phyloP scores from a whole-genome alignment of 164 flowering plant species.

The Piper betle region DNA sequence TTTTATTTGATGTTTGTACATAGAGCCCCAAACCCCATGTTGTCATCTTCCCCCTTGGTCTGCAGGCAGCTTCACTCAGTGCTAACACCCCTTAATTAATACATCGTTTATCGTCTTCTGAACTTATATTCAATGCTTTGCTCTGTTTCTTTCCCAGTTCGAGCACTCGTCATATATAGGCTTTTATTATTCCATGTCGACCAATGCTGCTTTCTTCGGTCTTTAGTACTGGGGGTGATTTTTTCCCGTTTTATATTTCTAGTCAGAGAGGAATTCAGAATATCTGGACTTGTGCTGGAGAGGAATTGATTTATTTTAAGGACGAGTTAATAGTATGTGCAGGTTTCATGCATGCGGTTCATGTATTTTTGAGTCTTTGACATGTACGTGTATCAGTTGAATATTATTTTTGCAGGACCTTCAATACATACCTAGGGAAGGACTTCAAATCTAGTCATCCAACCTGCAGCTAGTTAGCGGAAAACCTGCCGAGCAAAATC shows the following conservation, averaged over 20 bases:
- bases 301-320: too few species aligned
- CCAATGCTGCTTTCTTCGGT: too few species aligned
- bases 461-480: background rate
- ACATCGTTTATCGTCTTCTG: background rate
- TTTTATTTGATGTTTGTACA: background rate
- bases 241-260: too few species aligned
- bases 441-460: background rate
- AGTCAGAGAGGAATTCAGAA: background rate
- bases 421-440: background rate
- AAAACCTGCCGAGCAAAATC: background rate
- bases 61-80: too few species aligned
- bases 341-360: background rate
- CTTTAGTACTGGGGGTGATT: too few species aligned
- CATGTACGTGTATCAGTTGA: background rate
- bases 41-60: background rate
- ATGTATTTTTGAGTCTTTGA: too few species aligned
- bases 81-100: background rate
- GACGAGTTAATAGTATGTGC: background rate
- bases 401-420: background rate
- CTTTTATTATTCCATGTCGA: too few species aligned
- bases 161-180: background rate
- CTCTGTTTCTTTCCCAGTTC: background rate
- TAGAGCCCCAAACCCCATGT: slow-evolving; percentile 2
- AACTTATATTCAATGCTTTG: background rate
- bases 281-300: background rate